Percentiles rank a stretch among this genome's conserved stretches.
Conservation (phyloP, 176 grass and related monocot species). For the Musa schizocarpa region DNA sequence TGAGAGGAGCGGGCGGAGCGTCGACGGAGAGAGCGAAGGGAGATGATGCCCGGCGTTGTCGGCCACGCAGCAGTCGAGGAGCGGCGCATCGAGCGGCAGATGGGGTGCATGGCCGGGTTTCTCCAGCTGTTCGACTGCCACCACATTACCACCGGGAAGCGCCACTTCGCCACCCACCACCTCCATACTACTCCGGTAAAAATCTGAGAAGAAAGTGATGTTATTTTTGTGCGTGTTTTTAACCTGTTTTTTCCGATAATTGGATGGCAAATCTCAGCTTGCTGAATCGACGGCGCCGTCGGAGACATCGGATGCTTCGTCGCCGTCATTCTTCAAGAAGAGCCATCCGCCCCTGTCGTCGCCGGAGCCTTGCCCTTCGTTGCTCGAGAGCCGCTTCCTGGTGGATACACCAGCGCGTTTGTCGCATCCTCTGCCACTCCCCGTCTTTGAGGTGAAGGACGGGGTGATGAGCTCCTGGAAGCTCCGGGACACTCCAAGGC, state of each 20-base stretch:
- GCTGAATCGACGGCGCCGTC: slow-evolving; percentile 64
- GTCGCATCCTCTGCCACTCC: slow-evolving; percentile 38
- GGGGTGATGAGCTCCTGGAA: slow-evolving; percentile 4
- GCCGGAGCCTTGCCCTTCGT: slow-evolving; percentile 25
- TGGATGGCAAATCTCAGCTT: slow-evolving; percentile 21
- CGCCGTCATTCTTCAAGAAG: slow-evolving; percentile 21
- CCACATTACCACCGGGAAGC: slow-evolving; percentile 13
- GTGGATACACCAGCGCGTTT: slow-evolving; percentile 22
- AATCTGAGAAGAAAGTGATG: neutral
- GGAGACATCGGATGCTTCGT: slow-evolving; percentile 55
- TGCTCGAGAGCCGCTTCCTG: neutral
- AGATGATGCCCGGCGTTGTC: slow-evolving; percentile 8
- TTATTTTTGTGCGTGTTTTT: no score
- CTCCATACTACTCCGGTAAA: slow-evolving; percentile 7
- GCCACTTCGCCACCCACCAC: slow-evolving; percentile 7
- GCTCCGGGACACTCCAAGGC: slow-evolving; percentile 45
- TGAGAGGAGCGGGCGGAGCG: neutral
- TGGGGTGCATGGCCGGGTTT: slow-evolving; percentile 82
- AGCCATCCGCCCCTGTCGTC: slow-evolving; percentile 11
- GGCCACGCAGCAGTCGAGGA: slow-evolving; percentile 24
- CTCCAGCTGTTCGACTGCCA: slow-evolving; percentile 79
- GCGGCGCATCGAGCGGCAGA: slow-evolving; percentile 37
- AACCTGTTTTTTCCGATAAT: neutral
- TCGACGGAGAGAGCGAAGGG: neutral
- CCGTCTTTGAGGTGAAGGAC: slow-evolving; percentile 14